These are phyloP conservation scores for Nicotiana rustica DNA, from an alignment of 305 asterid genomes.

Conservation along the genomic window DNA sequence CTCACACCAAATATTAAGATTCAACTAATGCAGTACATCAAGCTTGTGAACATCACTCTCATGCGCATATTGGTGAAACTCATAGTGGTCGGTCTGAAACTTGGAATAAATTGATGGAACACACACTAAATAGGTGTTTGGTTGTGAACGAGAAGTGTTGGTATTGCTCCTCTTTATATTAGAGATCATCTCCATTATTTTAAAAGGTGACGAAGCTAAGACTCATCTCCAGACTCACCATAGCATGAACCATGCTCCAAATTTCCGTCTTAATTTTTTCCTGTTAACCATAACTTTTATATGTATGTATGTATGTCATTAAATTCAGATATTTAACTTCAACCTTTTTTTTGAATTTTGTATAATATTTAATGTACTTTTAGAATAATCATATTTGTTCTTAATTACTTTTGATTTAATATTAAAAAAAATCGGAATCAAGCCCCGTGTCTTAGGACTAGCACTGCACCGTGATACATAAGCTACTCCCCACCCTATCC, in stretches of 20 bases:
- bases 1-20: background rate
- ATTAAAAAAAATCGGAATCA: background rate
- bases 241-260: background rate
- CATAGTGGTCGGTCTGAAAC: background rate
- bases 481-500: background rate
- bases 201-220: background rate
- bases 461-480: background rate
- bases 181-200: conserved; percentile 11
- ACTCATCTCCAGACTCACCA: background rate
- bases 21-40: conserved; percentile 23
- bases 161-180: background rate
- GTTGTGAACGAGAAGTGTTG: background rate
- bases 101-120: background rate
- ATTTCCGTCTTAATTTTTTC: background rate
- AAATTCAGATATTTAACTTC: background rate
- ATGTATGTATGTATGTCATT: background rate
- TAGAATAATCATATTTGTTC: too few relatives aligned
- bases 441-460: background rate
- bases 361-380: too few relatives aligned
- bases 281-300: background rate
- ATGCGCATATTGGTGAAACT: background rate
- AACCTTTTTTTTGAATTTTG: too few relatives aligned
- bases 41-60: background rate
- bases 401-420: too few relatives aligned
- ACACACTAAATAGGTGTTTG: background rate